phyloP scores from a whole-genome alignment of 176 grass and related monocot genomes.

The Carex pumila region DNA sequence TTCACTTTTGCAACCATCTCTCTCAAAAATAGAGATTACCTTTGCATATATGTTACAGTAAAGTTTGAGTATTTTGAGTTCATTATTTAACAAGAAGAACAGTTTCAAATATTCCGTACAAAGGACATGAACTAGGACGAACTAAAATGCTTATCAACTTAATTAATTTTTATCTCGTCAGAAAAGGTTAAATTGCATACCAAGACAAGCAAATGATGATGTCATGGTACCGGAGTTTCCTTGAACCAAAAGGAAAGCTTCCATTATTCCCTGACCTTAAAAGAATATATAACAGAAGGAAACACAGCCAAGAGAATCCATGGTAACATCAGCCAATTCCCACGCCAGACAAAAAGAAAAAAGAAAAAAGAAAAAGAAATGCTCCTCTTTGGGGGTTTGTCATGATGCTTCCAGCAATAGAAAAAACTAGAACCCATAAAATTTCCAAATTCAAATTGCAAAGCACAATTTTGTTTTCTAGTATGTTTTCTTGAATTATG shows the following conservation, averaged over 20 bases:
- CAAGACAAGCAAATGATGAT: conserved; percentile 21
- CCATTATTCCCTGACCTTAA: conserved; percentile 13
- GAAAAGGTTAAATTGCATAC: background rate
- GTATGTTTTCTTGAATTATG: background rate
- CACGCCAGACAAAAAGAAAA: conserved; percentile 14
- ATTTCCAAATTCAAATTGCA: background rate
- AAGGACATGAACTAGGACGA: background rate
- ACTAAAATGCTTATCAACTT: background rate
- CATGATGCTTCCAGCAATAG: conserved; percentile 1
- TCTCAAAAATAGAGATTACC: background rate
- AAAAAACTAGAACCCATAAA: background rate
- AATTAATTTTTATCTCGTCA: background rate
- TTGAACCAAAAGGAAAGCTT: conserved; percentile 22
- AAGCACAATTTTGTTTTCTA: background rate
- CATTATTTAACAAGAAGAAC: background rate
- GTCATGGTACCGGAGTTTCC: conserved; percentile 14
- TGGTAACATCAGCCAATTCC: conserved; percentile 16
- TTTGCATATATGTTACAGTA: background rate
- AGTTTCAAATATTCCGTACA: background rate
- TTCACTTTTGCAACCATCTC: background rate
- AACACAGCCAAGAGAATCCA: conserved; percentile 15
- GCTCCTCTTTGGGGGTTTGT: conserved; percentile 4
- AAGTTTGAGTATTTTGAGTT: background rate
- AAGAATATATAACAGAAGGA: conserved; percentile 9
- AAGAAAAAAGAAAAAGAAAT: background rate